Evolutionary conservation across 1,284 basidiomycete species (phyloP), one percentile per base, ranked within the genome.

Genomic region (Afroboletus lepidellus): DNA sequence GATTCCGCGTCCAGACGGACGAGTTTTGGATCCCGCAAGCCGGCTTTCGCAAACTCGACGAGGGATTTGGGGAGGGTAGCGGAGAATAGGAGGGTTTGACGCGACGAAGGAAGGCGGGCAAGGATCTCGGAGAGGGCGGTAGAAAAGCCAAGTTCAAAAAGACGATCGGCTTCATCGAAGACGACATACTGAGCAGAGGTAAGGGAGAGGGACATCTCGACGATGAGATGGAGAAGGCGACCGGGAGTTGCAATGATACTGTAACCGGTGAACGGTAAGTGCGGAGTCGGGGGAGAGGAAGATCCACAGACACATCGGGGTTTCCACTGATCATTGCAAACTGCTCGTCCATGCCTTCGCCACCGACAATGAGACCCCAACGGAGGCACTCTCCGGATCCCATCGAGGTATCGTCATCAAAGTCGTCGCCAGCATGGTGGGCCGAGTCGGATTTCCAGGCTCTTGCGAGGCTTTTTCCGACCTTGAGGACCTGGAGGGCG

Each of bases 61-160:
- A 99, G 81, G 5, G 91, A 89, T 65, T 96, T 95, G 2, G 97
- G 97, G 4, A 99, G 77, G 0, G 97, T 99, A 0, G 97, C 97
- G 1, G 94, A 98, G 72, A 98, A 98, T 3, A 98, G 80, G 29
- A 96, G 79, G 3, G 94, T 97, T 72, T 99, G 97, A 21, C 97
- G 84, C 5, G 84, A 83, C 0, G 85, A 61, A 13, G 96, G 94
- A 32, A 99, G 83, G 25, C 94, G 90, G 60, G 88, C 80, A 4
- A 98, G 76, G 60, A 98, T 94, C 71, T 98, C 96, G 53, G 87
- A 87, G 29, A 99, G 77, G 46, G 97, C 92, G 3, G 87, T 85
- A 61, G 93, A 91, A 69, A 99, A 99, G 15, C 96, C 96, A 87
- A 98, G 94, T 67, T 99, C 97, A 69, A 99, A 99, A 13, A 98